Base-by-base conservation (phyloP, 2,329 filamentous ascomycete genomes). In the Fonsecaea multimorphosa region DNA sequence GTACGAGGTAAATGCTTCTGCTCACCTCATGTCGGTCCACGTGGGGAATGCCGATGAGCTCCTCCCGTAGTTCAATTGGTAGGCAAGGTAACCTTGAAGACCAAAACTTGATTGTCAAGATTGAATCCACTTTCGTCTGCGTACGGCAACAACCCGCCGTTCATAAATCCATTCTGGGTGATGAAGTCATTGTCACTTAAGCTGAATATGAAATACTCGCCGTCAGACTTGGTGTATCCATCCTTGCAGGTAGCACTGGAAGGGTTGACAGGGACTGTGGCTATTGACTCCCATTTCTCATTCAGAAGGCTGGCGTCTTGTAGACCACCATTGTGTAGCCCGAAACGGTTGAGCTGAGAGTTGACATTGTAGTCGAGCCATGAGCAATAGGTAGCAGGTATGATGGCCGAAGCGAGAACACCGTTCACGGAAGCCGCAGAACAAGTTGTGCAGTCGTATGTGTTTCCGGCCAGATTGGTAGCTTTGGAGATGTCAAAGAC, bases 251-350 rank as follows among this genome's bases (percentile, higher is more conserved):
- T 58, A 5, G 38, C 73, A 73, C 31, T 49, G 3, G 49, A 46
- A 34, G 81, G 80, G 71, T 87, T 81, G 6, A 86, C 84, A 0
- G 88, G 87, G 2, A 87, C 82, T 27, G 91, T 74, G 2, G 86
- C 85, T 55, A 92, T 77, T 22, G 85, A 86, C 79, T 93, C 90
- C 90, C 90, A 92, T 74, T 92, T 92, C 80, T 92, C 89, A 72
- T 92, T 91, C 74, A 92, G 73, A 38, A 92, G 76, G 0, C 76
- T 78, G 0, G 77, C 72, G 72, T 90, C 84, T 70, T 88, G 83
- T 0, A 76, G 78, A 0, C 88, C 89, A 2, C 89, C 89, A 71
- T 92, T 92, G 71, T 89, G 87, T 3, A 90, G 76, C 0, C 86
- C 85, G 69, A 92, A 92, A 22, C 85, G 84, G 44, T 81, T 83